A percentile compares a stretch with the other conserved stretches of the same genome.
Evolutionary conservation across 2,329 filamentous ascomycete species (phyloP).

Genomic region (Colletotrichum agaves): DNA sequence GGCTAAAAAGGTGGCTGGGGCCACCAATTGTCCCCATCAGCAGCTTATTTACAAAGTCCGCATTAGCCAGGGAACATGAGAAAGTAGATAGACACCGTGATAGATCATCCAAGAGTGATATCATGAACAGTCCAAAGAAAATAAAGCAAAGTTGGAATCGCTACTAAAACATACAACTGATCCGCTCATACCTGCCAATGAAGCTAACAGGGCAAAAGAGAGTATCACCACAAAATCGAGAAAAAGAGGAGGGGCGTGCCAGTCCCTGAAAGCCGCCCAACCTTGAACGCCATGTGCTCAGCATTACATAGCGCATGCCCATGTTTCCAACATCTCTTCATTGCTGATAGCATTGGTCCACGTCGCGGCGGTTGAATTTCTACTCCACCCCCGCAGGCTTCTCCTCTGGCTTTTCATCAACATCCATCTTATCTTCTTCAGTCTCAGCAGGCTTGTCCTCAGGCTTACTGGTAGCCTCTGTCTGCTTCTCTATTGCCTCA

Average conservation of each 20-base stretch:
- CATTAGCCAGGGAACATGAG: no score
- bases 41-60: no score
- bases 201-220: slow-evolving; percentile 6
- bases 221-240: slow-evolving; percentile 27
- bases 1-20: no score
- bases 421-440: slow-evolving; percentile 39
- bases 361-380: background rate
- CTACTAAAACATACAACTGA: slow-evolving; percentile 23
- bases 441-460: slow-evolving; percentile 36
- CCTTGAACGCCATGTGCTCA: slow-evolving; percentile 27
- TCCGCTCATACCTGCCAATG: background rate
- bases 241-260: background rate
- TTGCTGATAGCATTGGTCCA: background rate
- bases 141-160: background rate
- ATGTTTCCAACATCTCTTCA: slow-evolving; percentile 20
- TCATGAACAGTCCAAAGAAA: no score
- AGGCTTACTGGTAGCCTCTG: slow-evolving; percentile 37
- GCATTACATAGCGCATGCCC: slow-evolving; percentile 1
- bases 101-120: no score
- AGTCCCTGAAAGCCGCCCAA: slow-evolving; percentile 21
- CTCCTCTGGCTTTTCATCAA: slow-evolving; percentile 36
- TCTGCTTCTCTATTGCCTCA: slow-evolving; percentile 38
- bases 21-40: no score
- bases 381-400: slow-evolving; percentile 25
- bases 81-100: no score